Evolutionary conservation across 805 yeast genomes (phyloP).

Genomic region (Ogataea thermomethanolica): DNA sequence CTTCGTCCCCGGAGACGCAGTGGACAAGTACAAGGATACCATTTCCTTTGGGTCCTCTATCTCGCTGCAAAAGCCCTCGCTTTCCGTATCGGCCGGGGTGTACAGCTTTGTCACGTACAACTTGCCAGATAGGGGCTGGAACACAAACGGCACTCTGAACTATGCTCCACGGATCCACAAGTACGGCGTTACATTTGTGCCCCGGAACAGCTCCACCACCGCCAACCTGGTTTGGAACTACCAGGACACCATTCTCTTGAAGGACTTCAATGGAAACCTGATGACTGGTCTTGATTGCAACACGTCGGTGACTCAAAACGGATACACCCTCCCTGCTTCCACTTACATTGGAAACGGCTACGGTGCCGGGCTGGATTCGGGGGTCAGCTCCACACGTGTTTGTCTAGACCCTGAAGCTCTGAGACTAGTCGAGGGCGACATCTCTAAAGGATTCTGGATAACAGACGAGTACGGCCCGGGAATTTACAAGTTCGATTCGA

Average conservation of each 20-base stretch:
- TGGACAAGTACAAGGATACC: conserved; percentile 31
- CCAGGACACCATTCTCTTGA: conserved; percentile 29
- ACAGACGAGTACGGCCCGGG: conserved; percentile 36
- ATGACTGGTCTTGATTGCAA: conserved; percentile 33
- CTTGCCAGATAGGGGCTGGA: conserved; percentile 35
- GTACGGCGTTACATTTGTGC: conserved; percentile 26
- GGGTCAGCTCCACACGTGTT: conserved; percentile 24
- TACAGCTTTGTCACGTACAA: conserved; percentile 30
- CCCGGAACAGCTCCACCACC: conserved; percentile 18
- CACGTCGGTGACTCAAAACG: conserved; percentile 24
- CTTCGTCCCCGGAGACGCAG: conserved; percentile 23
- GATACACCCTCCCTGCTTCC: conserved; percentile 28
- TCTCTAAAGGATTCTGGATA: conserved; percentile 33
- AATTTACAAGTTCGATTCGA: conserved; percentile 26
- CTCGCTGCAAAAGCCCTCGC: conserved; percentile 24
- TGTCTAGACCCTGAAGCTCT: conserved; percentile 32
- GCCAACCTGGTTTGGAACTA: conserved; percentile 28
- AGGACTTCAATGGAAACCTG: conserved; percentile 28
- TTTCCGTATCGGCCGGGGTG: conserved; percentile 21
- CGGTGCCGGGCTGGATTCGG: conserved; percentile 23
- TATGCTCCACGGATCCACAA: conserved; percentile 27
- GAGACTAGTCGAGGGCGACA: conserved; percentile 28
- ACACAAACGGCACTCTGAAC: conserved; percentile 32
- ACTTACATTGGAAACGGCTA: conserved; percentile 31
- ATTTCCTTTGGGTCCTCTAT: conserved; percentile 34